Evolutionary conservation across 1,284 basidiomycete genomes (phyloP).

Genomic region (Athelia psychrophila): DNA sequence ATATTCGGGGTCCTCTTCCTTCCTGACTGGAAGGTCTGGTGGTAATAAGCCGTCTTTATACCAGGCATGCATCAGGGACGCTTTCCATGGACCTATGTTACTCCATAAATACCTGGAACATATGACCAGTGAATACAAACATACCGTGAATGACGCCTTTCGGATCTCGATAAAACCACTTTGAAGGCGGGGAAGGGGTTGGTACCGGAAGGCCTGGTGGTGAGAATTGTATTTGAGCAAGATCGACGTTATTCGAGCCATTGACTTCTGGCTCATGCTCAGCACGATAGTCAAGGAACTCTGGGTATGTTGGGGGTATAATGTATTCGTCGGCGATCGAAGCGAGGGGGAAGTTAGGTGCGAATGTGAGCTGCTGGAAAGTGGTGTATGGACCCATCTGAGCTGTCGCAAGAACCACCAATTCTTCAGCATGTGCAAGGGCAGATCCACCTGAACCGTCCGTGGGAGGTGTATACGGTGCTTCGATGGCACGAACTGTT

Average conservation of each 20-base stretch:
- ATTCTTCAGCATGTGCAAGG: constrained; percentile 57
- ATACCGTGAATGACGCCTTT: constrained; percentile 74
- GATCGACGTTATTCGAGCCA: constrained; percentile 39
- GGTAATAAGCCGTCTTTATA: constrained; percentile 78
- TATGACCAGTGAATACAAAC: constrained; percentile 16
- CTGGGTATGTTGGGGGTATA: constrained; percentile 82
- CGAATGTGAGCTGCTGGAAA: constrained; percentile 82
- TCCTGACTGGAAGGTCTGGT: constrained; percentile 72
- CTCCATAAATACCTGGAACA: constrained; percentile 9
- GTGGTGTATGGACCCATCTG: constrained; percentile 82
- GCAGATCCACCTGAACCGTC: constrained; percentile 13
- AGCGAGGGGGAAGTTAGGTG: constrained; percentile 81
- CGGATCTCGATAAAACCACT: constrained; percentile 80
- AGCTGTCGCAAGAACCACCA: constrained; percentile 62
- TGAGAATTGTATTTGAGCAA: constrained; percentile 65
- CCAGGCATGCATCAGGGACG: constrained; percentile 83
- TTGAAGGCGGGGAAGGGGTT: constrained; percentile 56
- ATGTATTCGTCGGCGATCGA: constrained; percentile 84
- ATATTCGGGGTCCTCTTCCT: constrained; percentile 69
- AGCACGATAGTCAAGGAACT: constrained; percentile 68
- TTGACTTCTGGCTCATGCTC: constrained; percentile 55
- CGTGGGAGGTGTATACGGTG: constrained; percentile 17
- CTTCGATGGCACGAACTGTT: constrained; percentile 14
- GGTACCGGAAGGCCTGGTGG: constrained; percentile 77
- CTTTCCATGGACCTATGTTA: constrained; percentile 73